Percentiles rank a stretch among this genome's conserved stretches.
phyloP scores from a whole-genome alignment of 192 early-diverging fungal genomes.

The Lunasporangiospora selenospora region DNA sequence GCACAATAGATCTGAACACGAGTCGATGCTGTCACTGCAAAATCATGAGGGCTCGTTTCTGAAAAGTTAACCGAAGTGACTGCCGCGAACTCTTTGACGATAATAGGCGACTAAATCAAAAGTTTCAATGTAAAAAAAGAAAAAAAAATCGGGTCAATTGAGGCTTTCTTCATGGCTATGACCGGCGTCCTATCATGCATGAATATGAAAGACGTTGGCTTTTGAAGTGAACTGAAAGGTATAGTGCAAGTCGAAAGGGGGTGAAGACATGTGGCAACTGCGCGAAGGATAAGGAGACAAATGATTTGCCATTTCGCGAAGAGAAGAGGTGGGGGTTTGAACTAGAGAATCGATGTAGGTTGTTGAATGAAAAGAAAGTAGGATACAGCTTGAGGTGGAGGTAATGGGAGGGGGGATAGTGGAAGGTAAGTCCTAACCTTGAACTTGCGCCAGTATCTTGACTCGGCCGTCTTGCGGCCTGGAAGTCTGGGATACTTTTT shows the following conservation, averaged over 20 bases:
- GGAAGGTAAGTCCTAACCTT: constrained; percentile 69
- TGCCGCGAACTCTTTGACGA: constrained; percentile 88
- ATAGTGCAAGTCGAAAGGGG: no score
- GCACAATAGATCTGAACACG: constrained; percentile 92
- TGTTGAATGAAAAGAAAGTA: no score
- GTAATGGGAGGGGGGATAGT: no score
- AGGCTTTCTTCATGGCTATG: not conserved
- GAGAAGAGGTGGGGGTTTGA: no score
- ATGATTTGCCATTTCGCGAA: no score
- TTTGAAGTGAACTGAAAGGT: no score
- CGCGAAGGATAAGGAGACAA: no score
- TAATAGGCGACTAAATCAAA: constrained; percentile 74
- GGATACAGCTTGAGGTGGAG: not conserved
- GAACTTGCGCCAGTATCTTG: constrained; percentile 81
- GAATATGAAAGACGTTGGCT: no score
- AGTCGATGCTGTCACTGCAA: constrained; percentile 89
- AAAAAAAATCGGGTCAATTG: no score
- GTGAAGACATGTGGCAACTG: no score
- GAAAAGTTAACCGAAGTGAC: constrained; percentile 86
- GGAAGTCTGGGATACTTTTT: constrained; percentile 62
- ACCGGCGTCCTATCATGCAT: no score
- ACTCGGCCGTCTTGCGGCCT: constrained; percentile 64
- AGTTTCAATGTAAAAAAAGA: not conserved
- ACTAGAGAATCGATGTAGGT: no score
- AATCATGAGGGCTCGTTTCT: constrained; percentile 81